Conservation (phyloP, 2,329 filamentous ascomycete genomes). For the Monilinia aucupariae region DNA sequence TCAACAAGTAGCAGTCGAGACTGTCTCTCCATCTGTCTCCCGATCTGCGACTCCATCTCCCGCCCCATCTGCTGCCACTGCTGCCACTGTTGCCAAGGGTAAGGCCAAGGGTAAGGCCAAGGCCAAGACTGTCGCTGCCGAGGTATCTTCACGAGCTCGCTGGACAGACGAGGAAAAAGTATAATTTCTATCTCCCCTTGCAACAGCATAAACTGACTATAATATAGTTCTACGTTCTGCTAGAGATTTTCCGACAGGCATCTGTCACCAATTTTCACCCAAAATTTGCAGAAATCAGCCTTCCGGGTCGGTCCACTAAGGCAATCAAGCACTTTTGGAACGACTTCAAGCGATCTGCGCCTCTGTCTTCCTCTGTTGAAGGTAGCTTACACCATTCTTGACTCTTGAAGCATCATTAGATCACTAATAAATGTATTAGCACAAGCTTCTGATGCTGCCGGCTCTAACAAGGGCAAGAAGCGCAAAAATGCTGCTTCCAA, state of each 20-base stretch:
- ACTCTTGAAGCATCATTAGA: background rate
- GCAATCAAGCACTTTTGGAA: background rate
- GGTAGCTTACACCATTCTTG: background rate
- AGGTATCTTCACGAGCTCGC: background rate
- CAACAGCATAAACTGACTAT: background rate
- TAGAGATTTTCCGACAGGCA: background rate
- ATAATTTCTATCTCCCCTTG: accelerated
- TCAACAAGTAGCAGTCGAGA: background rate
- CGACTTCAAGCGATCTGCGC: background rate
- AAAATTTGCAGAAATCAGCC: background rate
- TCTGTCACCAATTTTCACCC: background rate
- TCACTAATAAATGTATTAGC: background rate
- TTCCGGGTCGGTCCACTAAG: background rate
- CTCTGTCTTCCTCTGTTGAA: too few species aligned
- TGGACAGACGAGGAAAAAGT: background rate
- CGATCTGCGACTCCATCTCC: background rate
- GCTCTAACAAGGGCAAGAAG: background rate
- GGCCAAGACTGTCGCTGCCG: background rate
- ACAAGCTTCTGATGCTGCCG: background rate
- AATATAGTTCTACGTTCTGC: background rate
- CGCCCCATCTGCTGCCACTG: background rate
- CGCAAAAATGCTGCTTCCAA: background rate
- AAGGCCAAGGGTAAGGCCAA: background rate
- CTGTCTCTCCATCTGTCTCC: too few species aligned
- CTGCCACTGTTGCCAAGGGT: background rate